phyloP scores from a whole-genome alignment of 148 eudicot species.

The Bassia scoparia region DNA sequence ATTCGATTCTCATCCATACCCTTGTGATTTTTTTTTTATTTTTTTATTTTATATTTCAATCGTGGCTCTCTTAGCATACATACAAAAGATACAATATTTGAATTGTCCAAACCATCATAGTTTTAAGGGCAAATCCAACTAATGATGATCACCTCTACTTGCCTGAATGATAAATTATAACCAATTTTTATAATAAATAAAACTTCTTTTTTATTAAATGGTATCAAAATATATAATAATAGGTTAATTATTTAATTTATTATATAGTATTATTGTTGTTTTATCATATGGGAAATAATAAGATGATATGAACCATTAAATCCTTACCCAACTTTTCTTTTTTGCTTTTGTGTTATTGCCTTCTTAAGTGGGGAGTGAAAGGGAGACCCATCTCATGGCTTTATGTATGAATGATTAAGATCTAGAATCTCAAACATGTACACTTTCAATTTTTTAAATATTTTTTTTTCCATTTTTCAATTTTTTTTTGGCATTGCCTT shows the following conservation, averaged over 20 bases:
- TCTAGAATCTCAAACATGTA: constrained; percentile 31
- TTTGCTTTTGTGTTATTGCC: not conserved
- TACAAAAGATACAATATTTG: too few species aligned
- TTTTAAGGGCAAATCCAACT: too few species aligned
- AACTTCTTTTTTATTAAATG: not conserved
- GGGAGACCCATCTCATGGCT: constrained; percentile 24
- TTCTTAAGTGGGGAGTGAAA: constrained; percentile 20
- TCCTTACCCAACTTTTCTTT: constrained; percentile 26
- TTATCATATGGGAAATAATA: constrained; percentile 24
- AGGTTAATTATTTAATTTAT: too few species aligned
- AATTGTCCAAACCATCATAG: too few species aligned
- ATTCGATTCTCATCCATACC: too few species aligned
- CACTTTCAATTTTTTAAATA: not conserved
- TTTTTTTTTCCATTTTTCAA: not conserved
- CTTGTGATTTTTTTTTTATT: too few species aligned
- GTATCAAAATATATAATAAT: not conserved
- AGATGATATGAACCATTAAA: constrained; percentile 25
- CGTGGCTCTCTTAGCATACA: too few species aligned
- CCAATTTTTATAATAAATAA: not conserved
- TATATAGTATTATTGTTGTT: constrained; percentile 2
- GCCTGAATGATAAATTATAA: not conserved
- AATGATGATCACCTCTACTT: too few species aligned
- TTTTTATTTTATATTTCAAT: too few species aligned
- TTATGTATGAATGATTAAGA: constrained; percentile 32
- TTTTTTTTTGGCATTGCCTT: constrained; percentile 10